Base-by-base conservation (phyloP, 2,329 filamentous ascomycete species). In the Ophiocordyceps sinensis region DNA sequence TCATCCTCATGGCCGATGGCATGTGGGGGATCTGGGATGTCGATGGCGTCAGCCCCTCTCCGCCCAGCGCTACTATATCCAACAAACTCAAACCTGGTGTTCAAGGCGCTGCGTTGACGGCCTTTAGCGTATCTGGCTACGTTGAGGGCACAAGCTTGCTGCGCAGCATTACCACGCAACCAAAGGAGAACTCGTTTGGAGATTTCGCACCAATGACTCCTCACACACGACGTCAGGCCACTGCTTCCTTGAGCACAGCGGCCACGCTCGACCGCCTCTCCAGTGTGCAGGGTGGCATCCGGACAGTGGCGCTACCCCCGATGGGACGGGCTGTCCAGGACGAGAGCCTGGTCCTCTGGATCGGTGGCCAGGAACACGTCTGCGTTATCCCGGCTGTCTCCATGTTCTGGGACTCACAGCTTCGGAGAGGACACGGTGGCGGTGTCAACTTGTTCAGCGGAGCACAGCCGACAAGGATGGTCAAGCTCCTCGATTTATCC, bases 11-110 rank as follows among this genome's bases (percentile, higher is more conserved):
- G 4, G 70, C 71, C 1, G 77, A 81, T 48, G 77, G 77, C 7
- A 75, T 77, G 53, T 81, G 77, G 77, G 77, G 75, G 13, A 71
- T 81, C 29, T 81, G 77, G 77, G 77, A 81, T 49, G 66, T 81
- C 36, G 73, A 79, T 45, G 73, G 75, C 8, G 65, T 65, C 28
- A 70, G 70, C 32, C 71, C 73, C 2, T 55, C 66, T 30, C 50
- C 53, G 12, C 45, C 58, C 11, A 55, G 65, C 38, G 55, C 65
- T 43, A 54, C 64, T 0, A 55, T 75, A 4, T 65, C 74, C 21
- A 68, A 63, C 34, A 73, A 68, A 48, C 59, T 71, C 28, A 65
- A 65, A 42, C 59, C 66, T 38, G 72, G 73, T 6, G 64, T 77
- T 29, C 65, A 66, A 15, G 76, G 76, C 30, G 73, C 74, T 3